These are phyloP conservation scores for Aspergillus luchuensis DNA, from an alignment of 2,329 filamentous ascomycete genomes.

Conservation along the genomic window DNA sequence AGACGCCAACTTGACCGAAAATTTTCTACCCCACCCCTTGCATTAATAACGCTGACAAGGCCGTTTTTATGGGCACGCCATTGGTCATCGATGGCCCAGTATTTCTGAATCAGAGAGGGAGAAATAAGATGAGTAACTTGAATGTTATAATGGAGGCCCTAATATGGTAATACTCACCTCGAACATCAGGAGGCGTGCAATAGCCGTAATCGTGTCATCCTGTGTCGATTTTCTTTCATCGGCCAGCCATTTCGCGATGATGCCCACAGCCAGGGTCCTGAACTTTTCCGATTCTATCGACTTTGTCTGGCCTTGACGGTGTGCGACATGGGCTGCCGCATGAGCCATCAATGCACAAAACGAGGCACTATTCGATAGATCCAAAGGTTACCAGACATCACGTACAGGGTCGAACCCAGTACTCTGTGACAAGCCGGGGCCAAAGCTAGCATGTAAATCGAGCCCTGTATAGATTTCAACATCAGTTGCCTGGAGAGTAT, in stretches of 20 bases:
- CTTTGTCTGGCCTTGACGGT: not conserved
- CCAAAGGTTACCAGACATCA: not conserved
- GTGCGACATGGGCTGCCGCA: not conserved
- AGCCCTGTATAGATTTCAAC: not conserved
- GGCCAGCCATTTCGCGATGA: not conserved
- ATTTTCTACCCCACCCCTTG: not conserved
- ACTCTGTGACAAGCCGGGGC: not conserved
- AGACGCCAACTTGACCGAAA: not conserved
- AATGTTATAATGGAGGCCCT: too few species aligned
- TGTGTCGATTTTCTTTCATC: not conserved
- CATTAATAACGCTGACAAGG: not conserved
- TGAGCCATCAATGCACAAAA: not conserved
- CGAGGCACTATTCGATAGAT: not conserved
- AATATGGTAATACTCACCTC: not conserved
- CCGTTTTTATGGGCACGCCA: not conserved
- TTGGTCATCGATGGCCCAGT: not conserved
- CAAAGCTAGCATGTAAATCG: not conserved
- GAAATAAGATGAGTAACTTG: too few species aligned
- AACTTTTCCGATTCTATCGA: not conserved
- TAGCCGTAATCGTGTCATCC: not conserved
- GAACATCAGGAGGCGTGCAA: not conserved
- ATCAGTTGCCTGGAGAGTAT: not conserved
- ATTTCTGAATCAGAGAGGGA: not conserved
- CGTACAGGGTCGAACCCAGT: not conserved
- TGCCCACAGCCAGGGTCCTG: not conserved